These are phyloP conservation scores for Xylaria scruposa DNA, from an alignment of 495 filamentous ascomycete species.

Conservation along the genomic window DNA sequence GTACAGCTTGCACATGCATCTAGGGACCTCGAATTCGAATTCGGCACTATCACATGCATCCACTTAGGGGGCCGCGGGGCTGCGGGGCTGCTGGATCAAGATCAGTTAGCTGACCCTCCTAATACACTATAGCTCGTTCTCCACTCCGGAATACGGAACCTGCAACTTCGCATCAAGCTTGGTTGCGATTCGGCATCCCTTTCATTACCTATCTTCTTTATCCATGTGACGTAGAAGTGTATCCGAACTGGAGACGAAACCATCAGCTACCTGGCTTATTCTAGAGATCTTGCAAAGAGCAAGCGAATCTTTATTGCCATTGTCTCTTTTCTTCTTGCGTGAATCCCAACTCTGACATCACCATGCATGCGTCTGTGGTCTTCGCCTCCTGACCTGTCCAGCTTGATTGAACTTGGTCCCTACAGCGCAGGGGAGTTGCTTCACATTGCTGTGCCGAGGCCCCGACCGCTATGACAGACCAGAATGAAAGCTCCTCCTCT, in stretches of 20 bases:
- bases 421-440: slow-evolving; percentile 5
- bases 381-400: neutral
- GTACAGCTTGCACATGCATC: neutral
- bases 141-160: slow-evolving; percentile 13
- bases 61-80: neutral
- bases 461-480: slow-evolving; percentile 25
- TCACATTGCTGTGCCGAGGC: neutral
- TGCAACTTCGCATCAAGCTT: slow-evolving; percentile 9
- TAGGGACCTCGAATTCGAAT: neutral
- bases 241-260: neutral
- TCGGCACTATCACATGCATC: slow-evolving; percentile 12
- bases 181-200: neutral
- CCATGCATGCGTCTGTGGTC: slow-evolving; percentile 14
- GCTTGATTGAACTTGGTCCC: neutral
- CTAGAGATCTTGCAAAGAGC: neutral
- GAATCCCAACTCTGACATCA: neutral
- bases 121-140: neutral
- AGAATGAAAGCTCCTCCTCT: slow-evolving; percentile 16
- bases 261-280: neutral
- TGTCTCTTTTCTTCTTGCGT: neutral
- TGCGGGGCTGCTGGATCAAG: neutral
- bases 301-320: neutral
- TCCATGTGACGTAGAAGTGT: neutral
- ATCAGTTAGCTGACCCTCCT: neutral
- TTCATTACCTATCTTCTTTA: neutral